Evolutionary conservation across 177 flowering plant species (phyloP), one percentile per base, ranked within the genome.

Genomic region (Vitis hybrid): DNA sequence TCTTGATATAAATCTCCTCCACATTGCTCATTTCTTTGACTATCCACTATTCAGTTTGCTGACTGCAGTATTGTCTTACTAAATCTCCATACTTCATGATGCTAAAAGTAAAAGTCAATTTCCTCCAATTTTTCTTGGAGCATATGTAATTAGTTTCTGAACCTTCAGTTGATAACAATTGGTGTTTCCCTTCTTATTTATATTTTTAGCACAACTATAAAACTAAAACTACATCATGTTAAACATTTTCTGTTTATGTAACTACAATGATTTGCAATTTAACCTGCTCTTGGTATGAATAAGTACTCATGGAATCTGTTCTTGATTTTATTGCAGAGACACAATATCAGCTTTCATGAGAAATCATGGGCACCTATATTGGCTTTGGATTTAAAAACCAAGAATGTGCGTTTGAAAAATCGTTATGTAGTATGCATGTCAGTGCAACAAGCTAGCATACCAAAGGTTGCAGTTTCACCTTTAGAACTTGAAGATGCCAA

Each of bases 381-480:
- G 26, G 26, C 84, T 55, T 70, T 80, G 77, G 79, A 86, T 77
- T 69, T 76, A 55, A 87, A 80, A 68, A 63, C 70, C 73, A 81
- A 76, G 74, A 81, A 62, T 39, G 50, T 60, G 49, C 51, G 51
- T 29, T 74, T 73, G 48, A 79, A 80, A 70, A 76, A 74, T 61
- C 79, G 67, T 48, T 71, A 20, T 20, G 66, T 69, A 70, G 78
- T 83, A 26, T 84, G 89, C 84, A 86, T 89, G 95, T 90, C 94
- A 56, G 89, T 93, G 70, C 94, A 88, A 76, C 90, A 91, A 79
- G 92, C 89, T 50, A 80, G 76, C 67, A 70, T 61, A 69, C 74
- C 87, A 14, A 95, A 95, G 76, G 87, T 93, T 75, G 66, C 86
- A 2, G 98, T 93, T 79, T 72, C 89, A 53, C 98, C 99, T 57